Evolutionary conservation across 139 green algal genomes (phyloP).

Genomic region (Cymbomonas tetramitiformis): DNA sequence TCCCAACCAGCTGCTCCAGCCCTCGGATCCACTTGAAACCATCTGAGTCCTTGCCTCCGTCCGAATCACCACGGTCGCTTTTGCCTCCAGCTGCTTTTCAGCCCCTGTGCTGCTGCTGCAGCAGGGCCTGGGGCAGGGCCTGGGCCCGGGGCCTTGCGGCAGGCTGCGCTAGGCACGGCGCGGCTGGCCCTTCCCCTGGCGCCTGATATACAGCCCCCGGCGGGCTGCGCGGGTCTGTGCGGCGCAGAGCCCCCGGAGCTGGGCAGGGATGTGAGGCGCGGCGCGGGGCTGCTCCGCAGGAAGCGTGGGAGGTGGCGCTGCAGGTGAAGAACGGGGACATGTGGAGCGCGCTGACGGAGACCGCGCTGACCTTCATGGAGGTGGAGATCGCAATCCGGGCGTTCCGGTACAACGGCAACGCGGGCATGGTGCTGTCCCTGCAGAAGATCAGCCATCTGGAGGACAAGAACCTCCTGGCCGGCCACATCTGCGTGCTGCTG

Average conservation of each 20-base stretch:
- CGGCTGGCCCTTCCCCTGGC: no score
- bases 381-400: constrained; percentile 41
- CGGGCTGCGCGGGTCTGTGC: constrained; percentile 29
- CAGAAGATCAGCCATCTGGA: constrained; percentile 38
- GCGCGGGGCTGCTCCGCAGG: constrained; percentile 14
- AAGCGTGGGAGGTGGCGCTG: constrained; percentile 34
- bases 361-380: constrained; percentile 47
- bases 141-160: no score
- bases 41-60: no score
- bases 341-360: constrained; percentile 37
- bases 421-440: constrained; percentile 46
- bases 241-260: constrained; percentile 2
- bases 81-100: no score
- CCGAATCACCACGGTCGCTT: no score
- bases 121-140: no score
- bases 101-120: no score
- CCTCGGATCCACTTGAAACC: no score
- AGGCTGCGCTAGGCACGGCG: no score
- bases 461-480: constrained; percentile 55
- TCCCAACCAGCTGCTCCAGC: no score
- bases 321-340: constrained; percentile 28
- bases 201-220: no score
- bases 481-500: constrained; percentile 44
- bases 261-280: not conserved
- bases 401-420: constrained; percentile 40